Evolutionary conservation across 306 rosid species (phyloP).

Genomic region (Castanea sativa): DNA sequence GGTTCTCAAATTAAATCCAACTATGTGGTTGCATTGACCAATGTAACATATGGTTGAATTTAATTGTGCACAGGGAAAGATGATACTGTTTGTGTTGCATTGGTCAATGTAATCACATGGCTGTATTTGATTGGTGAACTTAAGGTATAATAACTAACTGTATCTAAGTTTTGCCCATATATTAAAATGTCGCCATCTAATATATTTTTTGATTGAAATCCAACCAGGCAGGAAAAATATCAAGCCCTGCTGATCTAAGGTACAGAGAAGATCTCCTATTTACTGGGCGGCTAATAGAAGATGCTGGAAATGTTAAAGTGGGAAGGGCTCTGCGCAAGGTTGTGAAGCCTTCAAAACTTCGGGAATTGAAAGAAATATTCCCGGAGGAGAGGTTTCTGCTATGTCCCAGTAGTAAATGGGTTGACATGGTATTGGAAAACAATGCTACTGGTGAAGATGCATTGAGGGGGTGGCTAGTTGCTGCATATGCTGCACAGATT

Average conservation of each 20-base stretch:
- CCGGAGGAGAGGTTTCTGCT: constrained; percentile 77
- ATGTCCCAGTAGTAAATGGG: constrained; percentile 43
- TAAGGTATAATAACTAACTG: too few species aligned
- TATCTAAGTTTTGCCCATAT: too few species aligned
- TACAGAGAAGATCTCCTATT: constrained; percentile 73
- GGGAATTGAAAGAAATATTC: constrained; percentile 52
- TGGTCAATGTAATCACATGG: too few species aligned
- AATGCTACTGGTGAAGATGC: constrained; percentile 90
- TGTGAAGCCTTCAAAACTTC: constrained; percentile 70
- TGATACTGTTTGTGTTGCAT: too few species aligned
- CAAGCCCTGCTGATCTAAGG: constrained; percentile 89
- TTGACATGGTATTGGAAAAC: constrained; percentile 79
- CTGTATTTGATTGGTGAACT: too few species aligned
- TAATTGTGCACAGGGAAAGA: too few species aligned
- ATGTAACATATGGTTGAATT: too few species aligned
- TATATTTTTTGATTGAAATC: constrained; percentile 15
- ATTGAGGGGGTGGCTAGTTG: constrained; percentile 92
- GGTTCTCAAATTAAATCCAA: too few species aligned
- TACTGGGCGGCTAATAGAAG: constrained; percentile 64
- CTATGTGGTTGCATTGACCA: too few species aligned
- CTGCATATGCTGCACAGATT: constrained; percentile 60
- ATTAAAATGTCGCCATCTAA: neutral
- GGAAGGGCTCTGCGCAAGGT: constrained; percentile 62
- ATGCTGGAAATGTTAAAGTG: constrained; percentile 79
- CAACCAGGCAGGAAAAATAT: constrained; percentile 53